Base-by-base conservation (phyloP, 2,329 filamentous ascomycete species). In the Monosporascus sp. region DNA sequence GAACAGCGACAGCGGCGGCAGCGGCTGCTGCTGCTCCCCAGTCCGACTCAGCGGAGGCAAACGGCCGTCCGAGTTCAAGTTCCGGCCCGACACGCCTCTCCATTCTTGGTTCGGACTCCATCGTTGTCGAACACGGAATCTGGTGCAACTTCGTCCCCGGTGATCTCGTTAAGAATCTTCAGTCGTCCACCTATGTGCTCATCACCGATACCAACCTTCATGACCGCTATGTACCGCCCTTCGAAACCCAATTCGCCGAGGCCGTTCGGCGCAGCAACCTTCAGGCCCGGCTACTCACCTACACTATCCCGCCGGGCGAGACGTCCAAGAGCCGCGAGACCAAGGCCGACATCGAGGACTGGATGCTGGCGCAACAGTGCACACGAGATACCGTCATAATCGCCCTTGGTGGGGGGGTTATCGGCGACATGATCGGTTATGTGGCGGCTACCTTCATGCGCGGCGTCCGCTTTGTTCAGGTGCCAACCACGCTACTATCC, bases 391-490 rank as follows among this genome's bases (percentile, higher is more conserved):
- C 91, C 0, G 89, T 99, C 59, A 86, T 99, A 54, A 89, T 99
- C 68, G 94, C 94, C 24, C 81, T 99, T 9, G 94, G 94, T 35
- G 94, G 94, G 59, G 94, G 94, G 54, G 94, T 99, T 56, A 97
- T 99, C 72, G 94, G 94, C 35, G 94, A 99, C 72, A 88, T 99
- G 88, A 92, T 96, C 58, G 94, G 94, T 50, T 99, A 96, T 69
- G 91, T 97, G 50, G 94, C 94, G 22, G 91, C 94, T 39, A 99
- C 94, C 38, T 99, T 97, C 74, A 99, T 99, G 94, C 87, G 94
- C 62, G 94, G 94, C 52, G 87, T 99, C 57, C 89, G 89, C 61
- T 96, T 96, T 69, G 91, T 97, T 43, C 94, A 99, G 73, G 92
- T 99, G 47, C 94, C 94, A 1, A 99, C 94, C 9, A 96, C 92